Evolutionary conservation across 768 basidiomycete species (phyloP).

Genomic region (Kondoa subrosea): DNA sequence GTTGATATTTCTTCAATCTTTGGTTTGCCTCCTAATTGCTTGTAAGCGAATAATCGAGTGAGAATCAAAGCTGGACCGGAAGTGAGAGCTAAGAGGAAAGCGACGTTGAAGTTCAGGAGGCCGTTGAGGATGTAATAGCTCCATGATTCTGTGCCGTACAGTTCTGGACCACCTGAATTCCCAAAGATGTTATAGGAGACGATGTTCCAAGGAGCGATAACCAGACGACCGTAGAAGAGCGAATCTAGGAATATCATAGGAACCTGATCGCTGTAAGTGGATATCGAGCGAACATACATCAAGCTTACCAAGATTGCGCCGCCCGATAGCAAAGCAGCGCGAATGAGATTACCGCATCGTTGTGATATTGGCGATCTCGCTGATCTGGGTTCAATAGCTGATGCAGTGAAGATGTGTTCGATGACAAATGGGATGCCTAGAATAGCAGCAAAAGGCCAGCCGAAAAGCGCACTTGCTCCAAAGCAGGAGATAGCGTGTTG

Average conservation of each 20-base stretch:
- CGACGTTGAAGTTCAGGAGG: constrained; percentile 80
- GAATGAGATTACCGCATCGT: too few species aligned
- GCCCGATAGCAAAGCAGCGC: too few species aligned
- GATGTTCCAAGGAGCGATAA: constrained; percentile 82
- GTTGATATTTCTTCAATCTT: constrained; percentile 32
- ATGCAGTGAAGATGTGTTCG: constrained; percentile 48
- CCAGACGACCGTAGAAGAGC: constrained; percentile 60
- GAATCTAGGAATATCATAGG: constrained; percentile 73
- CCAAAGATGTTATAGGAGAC: constrained; percentile 84
- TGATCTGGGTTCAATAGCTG: constrained; percentile 1
- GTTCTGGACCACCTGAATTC: constrained; percentile 38
- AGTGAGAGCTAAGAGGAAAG: constrained; percentile 59
- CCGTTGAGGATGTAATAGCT: constrained; percentile 76
- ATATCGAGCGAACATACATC: too few species aligned
- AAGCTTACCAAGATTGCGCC: too few species aligned
- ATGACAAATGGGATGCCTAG: constrained; percentile 73
- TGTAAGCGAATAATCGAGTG: constrained; percentile 57
- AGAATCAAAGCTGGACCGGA: constrained; percentile 62
- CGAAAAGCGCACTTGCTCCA: constrained; percentile 73
- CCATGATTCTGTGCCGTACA: constrained; percentile 84
- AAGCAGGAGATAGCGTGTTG: constrained; percentile 48
- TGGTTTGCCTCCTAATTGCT: constrained; percentile 43
- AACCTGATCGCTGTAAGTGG: constrained; percentile 40
- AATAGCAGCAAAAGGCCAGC: constrained; percentile 91
- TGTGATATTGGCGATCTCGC: not conserved